Base-by-base conservation (phyloP, 768 basidiomycete species). In the Pleurotus tuoliensis region DNA sequence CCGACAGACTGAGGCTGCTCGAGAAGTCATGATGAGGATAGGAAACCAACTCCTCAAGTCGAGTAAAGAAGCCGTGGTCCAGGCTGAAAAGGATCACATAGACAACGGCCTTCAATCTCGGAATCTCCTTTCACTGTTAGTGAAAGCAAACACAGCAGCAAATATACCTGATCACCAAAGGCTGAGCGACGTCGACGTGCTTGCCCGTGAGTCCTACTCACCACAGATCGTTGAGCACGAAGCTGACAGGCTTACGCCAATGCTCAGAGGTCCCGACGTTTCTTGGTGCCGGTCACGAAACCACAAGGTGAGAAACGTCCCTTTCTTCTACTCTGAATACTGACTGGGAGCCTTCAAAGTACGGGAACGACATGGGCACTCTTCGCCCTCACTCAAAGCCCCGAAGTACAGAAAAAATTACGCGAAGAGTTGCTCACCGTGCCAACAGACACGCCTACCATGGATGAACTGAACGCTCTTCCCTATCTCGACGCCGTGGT, bases 401-500 rank as follows among this genome's bases (percentile, higher is more conserved):
- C 74, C 0, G 70, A 75, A 1, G 68, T 79, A 3, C 87, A 89
- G 59, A 69, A 61, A 7, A 80, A 80, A 59, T 75, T 92, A 0
- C 76, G 86, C 0, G 74, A 80, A 1, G 88, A 91, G 62, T 71
- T 87, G 1, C 67, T 80, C 6, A 63, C 69, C 0, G 70, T 85
- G 9, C 62, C 73, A 0, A 83, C 81, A 0, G 82, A 87, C 8
- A 80, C 69, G 0, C 87, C 88, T 2, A 76, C 78, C 3, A 88
- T 90, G 83, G 88, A 91, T 30, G 78, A 84, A 30, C 76, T 92
- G 1, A 79, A 81, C 56, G 72, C 77, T 3, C 73, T 93, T 3
- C 79, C 85, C 0, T 90, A 87, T 62, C 81, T 92, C n/a, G 90
- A 90, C 59, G 73, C 73, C 16, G 78, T 87, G 8, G 74, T 86